phyloP scores from a whole-genome alignment of 2,329 filamentous ascomycete species.

The Neophaeococcomyces aloes region DNA sequence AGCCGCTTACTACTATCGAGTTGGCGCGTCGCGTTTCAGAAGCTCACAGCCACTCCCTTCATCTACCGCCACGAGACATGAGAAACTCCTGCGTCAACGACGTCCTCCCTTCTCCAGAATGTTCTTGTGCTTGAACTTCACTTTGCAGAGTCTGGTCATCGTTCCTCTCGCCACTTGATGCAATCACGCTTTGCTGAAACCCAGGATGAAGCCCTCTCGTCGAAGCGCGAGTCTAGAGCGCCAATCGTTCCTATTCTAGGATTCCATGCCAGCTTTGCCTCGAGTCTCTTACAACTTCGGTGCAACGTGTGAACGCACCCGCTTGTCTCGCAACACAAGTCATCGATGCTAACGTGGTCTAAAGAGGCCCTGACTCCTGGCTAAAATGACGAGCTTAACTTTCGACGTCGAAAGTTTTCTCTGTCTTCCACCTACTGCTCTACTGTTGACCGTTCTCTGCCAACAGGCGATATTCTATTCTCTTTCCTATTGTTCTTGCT shows the following conservation, averaged over 20 bases:
- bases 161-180: neutral
- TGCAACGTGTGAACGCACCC: neutral
- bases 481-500: slow-evolving; percentile 8
- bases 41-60: slow-evolving; percentile 5
- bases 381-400: neutral
- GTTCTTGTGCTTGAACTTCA: neutral
- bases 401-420: neutral
- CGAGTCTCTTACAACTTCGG: neutral
- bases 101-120: neutral
- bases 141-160: neutral
- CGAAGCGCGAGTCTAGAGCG: neutral
- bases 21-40: slow-evolving; percentile 5
- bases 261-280: neutral
- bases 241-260: slow-evolving; percentile 8
- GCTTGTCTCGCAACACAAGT: neutral
- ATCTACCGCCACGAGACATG: slow-evolving; percentile 3
- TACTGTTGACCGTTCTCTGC: slow-evolving; percentile 1
- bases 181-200: slow-evolving; percentile 6
- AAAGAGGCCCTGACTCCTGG: too few species aligned
- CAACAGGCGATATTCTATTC: slow-evolving; percentile 2
- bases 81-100: slow-evolving; percentile 8
- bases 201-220: slow-evolving; percentile 3
- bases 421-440: neutral
- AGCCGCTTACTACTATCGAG: neutral
- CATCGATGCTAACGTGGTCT: too few species aligned